These are phyloP conservation scores for Letharia columbiana DNA, from an alignment of 495 filamentous ascomycete genomes.

Conservation along the genomic window DNA sequence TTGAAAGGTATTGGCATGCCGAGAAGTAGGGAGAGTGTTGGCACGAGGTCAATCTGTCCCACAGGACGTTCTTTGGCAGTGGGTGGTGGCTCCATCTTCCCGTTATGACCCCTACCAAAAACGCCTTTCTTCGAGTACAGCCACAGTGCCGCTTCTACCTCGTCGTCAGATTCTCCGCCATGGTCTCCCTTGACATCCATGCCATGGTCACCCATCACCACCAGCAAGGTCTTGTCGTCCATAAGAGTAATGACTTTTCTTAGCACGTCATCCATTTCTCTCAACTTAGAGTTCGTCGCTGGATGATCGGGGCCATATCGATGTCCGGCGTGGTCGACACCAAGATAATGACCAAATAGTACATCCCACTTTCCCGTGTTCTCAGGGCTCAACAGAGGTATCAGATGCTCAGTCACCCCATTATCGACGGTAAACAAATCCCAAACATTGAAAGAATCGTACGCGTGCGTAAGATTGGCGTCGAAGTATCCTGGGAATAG, in stretches of 20 bases:
- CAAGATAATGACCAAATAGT: constrained; percentile 84
- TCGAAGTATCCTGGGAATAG: constrained; percentile 91
- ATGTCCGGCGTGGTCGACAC: constrained; percentile 95
- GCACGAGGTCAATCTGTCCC: constrained; percentile 94
- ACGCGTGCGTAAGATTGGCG: constrained; percentile 68
- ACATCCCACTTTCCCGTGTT: constrained; percentile 76
- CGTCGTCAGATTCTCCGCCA: constrained; percentile 90
- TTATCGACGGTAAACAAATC: constrained; percentile 96
- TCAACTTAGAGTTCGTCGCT: constrained; percentile 82
- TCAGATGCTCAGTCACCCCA: constrained; percentile 85
- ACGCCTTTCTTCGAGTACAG: constrained; percentile 84
- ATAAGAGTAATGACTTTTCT: constrained; percentile 59
- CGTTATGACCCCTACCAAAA: constrained; percentile 67
- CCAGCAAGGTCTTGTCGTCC: constrained; percentile 77
- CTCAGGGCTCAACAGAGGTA: constrained; percentile 62
- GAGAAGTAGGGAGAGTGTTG: constrained; percentile 76
- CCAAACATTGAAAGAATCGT: constrained; percentile 98
- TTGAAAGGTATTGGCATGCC: constrained; percentile 95
- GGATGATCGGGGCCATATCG: constrained; percentile 89
- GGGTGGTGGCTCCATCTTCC: constrained; percentile 54
- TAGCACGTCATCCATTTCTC: constrained; percentile 82
- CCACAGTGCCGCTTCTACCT: constrained; percentile 91
- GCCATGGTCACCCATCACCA: constrained; percentile 97
- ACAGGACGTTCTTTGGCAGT: constrained; percentile 72
- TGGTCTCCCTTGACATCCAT: constrained; percentile 98